Conservation (phyloP, 345 rosid genomes). For the Pelargonium nanum region DNA sequence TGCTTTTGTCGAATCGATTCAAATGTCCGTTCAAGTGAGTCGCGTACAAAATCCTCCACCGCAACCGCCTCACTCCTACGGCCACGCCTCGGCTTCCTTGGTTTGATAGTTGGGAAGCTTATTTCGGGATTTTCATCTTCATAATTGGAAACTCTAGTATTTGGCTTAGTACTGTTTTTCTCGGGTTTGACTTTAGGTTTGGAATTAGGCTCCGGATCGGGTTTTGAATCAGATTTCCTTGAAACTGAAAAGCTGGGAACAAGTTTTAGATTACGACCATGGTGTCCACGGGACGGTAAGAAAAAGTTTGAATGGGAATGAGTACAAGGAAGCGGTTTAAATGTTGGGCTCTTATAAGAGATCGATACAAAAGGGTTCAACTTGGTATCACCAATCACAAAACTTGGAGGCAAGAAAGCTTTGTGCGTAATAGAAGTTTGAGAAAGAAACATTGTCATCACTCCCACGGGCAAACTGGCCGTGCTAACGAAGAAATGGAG, state of each 20-base stretch:
- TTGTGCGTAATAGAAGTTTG: slow-evolving; percentile 20
- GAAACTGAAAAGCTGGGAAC: slow-evolving; percentile 31
- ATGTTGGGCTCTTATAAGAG: neutral
- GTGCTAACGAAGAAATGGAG: neutral
- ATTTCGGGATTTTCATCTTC: slow-evolving; percentile 15
- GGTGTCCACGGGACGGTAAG: neutral
- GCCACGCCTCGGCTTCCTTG: slow-evolving; percentile 58
- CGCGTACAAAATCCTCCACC: slow-evolving; percentile 72
- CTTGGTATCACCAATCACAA: slow-evolving; percentile 4
- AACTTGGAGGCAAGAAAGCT: slow-evolving; percentile 11
- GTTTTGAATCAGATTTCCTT: slow-evolving; percentile 25
- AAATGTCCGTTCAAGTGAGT: slow-evolving; percentile 52
- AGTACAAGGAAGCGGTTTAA: neutral
- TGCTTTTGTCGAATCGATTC: slow-evolving; percentile 46
- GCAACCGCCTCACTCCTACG: slow-evolving; percentile 73
- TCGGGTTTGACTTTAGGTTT: slow-evolving; percentile 17
- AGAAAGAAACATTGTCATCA: slow-evolving; percentile 22
- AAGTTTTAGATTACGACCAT: slow-evolving; percentile 8
- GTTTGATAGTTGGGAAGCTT: slow-evolving; percentile 32
- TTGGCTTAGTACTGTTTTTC: slow-evolving; percentile 10
- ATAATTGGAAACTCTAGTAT: slow-evolving; percentile 13
- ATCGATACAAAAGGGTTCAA: slow-evolving; percentile 2
- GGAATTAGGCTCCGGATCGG: slow-evolving; percentile 27
- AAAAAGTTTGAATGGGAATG: neutral
- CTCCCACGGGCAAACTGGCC: neutral